Percentiles rank a stretch among this genome's conserved stretches.
phyloP scores from a whole-genome alignment of 176 grass and related monocot species.

The Elymus sibiricus region DNA sequence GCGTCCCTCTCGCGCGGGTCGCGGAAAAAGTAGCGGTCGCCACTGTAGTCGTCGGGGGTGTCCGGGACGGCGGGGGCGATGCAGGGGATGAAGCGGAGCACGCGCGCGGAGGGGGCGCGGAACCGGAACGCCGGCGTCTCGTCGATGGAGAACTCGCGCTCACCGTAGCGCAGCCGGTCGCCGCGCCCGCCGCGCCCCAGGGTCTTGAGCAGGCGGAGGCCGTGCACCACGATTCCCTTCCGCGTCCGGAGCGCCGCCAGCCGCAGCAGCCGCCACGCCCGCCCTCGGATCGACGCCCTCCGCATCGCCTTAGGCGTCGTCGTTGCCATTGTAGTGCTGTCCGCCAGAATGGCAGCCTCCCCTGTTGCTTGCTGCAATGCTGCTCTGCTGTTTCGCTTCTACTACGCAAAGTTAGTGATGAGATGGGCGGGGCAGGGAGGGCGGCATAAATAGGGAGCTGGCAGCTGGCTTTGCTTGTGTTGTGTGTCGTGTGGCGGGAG shows the following conservation, averaged over 20 bases:
- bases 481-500: not conserved
- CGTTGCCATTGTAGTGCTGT: not conserved
- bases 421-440: conserved; percentile 17
- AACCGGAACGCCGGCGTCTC: conserved; percentile 79
- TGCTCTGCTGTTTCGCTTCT: not conserved
- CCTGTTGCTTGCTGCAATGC: not conserved
- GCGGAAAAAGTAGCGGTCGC: conserved; percentile 40
- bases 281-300: conserved; percentile 36
- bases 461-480: not conserved
- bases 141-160: conserved; percentile 88
- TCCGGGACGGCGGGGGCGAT: conserved; percentile 43
- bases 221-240: conserved; percentile 42
- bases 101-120: conserved; percentile 49
- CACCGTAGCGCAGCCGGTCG: conserved; percentile 40
- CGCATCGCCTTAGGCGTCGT: not conserved
- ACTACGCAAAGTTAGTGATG: not conserved
- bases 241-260: conserved; percentile 66
- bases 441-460: not conserved
- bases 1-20: not conserved
- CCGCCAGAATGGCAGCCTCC: not conserved
- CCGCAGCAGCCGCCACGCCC: conserved; percentile 61
- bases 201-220: conserved; percentile 53
- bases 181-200: conserved; percentile 29
- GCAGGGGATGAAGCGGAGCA: conserved; percentile 69
- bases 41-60: conserved; percentile 40